Evolutionary conservation across 441 rosid species (phyloP).

Genomic region (Biscutella laevigata): DNA sequence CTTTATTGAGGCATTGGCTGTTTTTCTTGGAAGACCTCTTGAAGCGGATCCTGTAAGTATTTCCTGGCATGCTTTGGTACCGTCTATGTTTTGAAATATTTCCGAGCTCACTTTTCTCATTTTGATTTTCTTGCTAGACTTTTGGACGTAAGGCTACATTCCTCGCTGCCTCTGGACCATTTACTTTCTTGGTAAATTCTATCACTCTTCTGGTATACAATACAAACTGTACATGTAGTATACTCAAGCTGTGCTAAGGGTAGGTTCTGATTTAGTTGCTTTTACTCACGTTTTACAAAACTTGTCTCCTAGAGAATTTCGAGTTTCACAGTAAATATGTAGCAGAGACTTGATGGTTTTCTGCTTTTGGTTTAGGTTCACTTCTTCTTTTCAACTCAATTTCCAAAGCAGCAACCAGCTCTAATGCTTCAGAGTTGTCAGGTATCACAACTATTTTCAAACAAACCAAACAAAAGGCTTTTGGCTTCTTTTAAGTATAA

Average conservation of each 20-base stretch:
- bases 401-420: conserved; percentile 81
- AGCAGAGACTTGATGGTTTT: not conserved
- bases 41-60: conserved; percentile 82
- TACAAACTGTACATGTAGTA: not conserved
- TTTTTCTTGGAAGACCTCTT: conserved; percentile 69
- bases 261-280: not conserved
- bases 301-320: not conserved
- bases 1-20: conserved; percentile 66
- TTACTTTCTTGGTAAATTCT: conserved; percentile 61
- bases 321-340: not conserved
- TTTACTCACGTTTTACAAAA: not conserved
- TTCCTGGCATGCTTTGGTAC: not conserved
- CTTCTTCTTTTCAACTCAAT: conserved; percentile 55
- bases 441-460: conserved; percentile 29
- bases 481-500: not conserved
- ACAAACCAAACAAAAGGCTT: not conserved
- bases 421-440: conserved; percentile 76
- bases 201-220: not conserved
- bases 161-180: conserved; percentile 63
- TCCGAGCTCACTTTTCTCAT: conserved; percentile 10
- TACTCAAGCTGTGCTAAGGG: not conserved
- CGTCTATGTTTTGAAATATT: not conserved
- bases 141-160: conserved; percentile 72
- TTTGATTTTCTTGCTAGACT: conserved; percentile 39
- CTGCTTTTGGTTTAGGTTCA: conserved; percentile 47